Evolutionary conservation across 1,139 yeast species (phyloP).

Genomic region (Oligophagozyma castellii): DNA sequence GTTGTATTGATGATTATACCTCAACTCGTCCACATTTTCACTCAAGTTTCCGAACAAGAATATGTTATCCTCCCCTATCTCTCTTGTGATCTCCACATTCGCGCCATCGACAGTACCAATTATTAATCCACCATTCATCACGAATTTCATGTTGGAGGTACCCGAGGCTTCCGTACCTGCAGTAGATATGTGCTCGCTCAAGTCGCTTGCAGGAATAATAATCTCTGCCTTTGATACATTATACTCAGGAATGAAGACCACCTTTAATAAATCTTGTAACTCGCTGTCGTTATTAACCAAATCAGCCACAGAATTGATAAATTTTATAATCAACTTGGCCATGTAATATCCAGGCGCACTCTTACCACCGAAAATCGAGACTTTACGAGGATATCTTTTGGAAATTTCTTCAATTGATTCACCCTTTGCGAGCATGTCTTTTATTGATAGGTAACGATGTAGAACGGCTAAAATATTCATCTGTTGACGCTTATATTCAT

Average conservation of each 20-base stretch:
- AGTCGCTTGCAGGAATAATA: conserved; percentile 79
- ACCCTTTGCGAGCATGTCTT: conserved; percentile 44
- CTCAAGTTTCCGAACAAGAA: conserved; percentile 84
- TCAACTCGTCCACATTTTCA: conserved; percentile 75
- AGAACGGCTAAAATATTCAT: conserved; percentile 83
- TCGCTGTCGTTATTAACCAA: conserved; percentile 70
- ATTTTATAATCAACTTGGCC: conserved; percentile 82
- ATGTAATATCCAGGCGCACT: conserved; percentile 95
- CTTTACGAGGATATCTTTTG: conserved; percentile 56
- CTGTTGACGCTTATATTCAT: conserved; percentile 93
- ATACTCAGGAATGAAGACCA: conserved; percentile 81
- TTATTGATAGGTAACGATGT: conserved; percentile 65
- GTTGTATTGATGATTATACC: conserved; percentile 59
- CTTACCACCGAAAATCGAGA: conserved; percentile 81
- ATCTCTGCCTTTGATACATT: conserved; percentile 90
- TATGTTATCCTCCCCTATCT: conserved; percentile 85
- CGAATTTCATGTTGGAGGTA: conserved; percentile 93
- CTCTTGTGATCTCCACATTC: conserved; percentile 87
- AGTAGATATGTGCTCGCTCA: conserved; percentile 91
- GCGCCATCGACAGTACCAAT: conserved; percentile 97
- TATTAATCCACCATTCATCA: conserved; percentile 83
- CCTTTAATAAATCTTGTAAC: conserved; percentile 65
- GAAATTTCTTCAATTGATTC: conserved; percentile 36
- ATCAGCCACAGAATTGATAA: conserved; percentile 67
- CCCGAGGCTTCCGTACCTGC: conserved; percentile 98